These are phyloP conservation scores for Myriosclerotinia duriaeana DNA, from an alignment of 2,329 filamentous ascomycete species.

Conservation along the genomic window DNA sequence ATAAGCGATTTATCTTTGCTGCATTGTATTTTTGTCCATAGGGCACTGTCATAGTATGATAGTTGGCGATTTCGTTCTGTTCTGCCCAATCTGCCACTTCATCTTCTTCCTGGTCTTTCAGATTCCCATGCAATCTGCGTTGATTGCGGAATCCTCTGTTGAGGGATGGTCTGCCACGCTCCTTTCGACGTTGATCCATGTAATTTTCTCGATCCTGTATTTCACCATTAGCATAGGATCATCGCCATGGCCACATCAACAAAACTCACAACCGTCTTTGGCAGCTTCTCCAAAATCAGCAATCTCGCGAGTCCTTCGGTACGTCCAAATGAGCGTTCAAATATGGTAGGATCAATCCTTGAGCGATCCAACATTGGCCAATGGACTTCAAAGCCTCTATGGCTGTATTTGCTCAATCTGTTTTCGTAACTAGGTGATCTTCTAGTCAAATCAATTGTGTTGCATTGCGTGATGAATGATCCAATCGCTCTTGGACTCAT, in stretches of 20 bases:
- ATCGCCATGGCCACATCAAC: not conserved
- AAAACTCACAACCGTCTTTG: conserved; percentile 51
- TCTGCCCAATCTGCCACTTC: conserved; percentile 79
- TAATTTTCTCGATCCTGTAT: conserved; percentile 64
- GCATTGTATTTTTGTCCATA: conserved; percentile 63
- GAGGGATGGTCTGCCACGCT: conserved; percentile 66
- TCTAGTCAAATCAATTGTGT: conserved; percentile 74
- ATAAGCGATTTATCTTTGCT: conserved; percentile 75
- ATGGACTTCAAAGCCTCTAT: conserved; percentile 79
- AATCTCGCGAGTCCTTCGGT: conserved; percentile 77
- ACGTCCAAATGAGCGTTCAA: conserved; percentile 74
- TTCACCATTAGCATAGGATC: not conserved
- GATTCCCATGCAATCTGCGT: conserved; percentile 59
- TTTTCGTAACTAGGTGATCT: conserved; percentile 87
- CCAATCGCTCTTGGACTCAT: conserved; percentile 73
- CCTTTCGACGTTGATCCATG: conserved; percentile 64
- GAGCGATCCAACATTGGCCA: conserved; percentile 73
- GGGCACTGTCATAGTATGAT: conserved; percentile 73
- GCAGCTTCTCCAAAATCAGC: conserved; percentile 76
- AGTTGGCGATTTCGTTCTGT: conserved; percentile 73
- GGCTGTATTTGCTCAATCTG: conserved; percentile 80
- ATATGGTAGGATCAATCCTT: conserved; percentile 82
- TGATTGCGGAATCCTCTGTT: conserved; percentile 46
- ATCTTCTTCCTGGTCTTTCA: conserved; percentile 75
- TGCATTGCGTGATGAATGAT: conserved; percentile 79